Conservation (phyloP, 2,329 filamentous ascomycete genomes). For the Fusarium mexicanum region DNA sequence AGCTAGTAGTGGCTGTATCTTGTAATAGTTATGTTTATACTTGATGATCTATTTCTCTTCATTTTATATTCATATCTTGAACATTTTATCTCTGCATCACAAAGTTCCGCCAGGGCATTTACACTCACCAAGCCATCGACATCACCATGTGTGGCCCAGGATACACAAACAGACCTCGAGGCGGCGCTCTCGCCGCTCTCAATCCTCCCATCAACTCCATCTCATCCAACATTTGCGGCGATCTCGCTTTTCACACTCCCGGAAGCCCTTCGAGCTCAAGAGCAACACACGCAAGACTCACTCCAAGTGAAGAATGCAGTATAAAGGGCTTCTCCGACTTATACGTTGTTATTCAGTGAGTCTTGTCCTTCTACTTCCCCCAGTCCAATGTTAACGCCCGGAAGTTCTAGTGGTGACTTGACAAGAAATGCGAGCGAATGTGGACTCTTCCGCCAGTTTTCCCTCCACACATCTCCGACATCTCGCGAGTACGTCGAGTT, state of each 20-base stretch:
- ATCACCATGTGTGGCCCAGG: slow-evolving; percentile 59
- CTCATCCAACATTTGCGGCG: slow-evolving; percentile 41
- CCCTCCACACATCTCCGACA: slow-evolving; percentile 37
- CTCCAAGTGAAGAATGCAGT: slow-evolving; percentile 40
- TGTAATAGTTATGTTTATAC: neutral
- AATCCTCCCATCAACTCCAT: slow-evolving; percentile 41
- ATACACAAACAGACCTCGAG: slow-evolving; percentile 52
- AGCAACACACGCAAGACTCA: slow-evolving; percentile 57
- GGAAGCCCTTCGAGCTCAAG: slow-evolving; percentile 49
- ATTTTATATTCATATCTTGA: neutral
- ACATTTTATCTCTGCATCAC: neutral
- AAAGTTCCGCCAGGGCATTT: neutral
- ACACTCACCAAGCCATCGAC: neutral
- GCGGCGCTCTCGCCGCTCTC: slow-evolving; percentile 59
- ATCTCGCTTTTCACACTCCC: slow-evolving; percentile 57
- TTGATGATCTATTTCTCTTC: neutral
- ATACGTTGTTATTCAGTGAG: slow-evolving; percentile 58
- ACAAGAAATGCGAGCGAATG: slow-evolving; percentile 53
- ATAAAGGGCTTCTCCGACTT: slow-evolving; percentile 38
- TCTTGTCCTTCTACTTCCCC: neutral
- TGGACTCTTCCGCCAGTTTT: slow-evolving; percentile 54
- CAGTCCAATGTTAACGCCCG: neutral
- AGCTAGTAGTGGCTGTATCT: neutral
- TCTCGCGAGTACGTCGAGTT: slow-evolving; percentile 46
- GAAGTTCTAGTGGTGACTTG: slow-evolving; percentile 55